phyloP scores from a whole-genome alignment of 371 early-diverging fungal genomes.

The Syncephalis plumigaleata region DNA sequence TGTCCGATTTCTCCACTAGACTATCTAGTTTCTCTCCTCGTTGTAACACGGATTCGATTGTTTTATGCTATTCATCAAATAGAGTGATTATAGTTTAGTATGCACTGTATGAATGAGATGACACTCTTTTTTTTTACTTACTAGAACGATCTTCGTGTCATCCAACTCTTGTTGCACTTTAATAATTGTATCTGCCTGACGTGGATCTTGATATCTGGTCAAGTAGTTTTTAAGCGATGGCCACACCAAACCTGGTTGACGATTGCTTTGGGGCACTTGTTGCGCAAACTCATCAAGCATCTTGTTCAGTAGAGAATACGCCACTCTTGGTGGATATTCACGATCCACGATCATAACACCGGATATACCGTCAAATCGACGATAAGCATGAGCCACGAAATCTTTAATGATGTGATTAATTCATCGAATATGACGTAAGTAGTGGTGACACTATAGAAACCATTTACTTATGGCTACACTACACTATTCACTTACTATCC shows the following conservation, averaged over 20 bases:
- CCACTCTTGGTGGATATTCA: constrained; percentile 86
- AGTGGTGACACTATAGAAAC: no score
- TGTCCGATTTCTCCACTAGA: constrained; percentile 84
- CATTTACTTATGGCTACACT: no score
- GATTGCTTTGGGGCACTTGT: constrained; percentile 32
- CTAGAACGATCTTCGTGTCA: constrained; percentile 92
- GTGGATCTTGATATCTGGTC: constrained; percentile 78
- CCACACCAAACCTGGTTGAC: constrained; percentile 33
- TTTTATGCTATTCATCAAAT: constrained; percentile 58
- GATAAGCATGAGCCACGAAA: constrained; percentile 69
- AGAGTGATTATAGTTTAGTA: no score
- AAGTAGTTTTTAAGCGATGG: constrained; percentile 60
- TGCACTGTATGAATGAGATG: background rate
- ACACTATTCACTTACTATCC: constrained; percentile 36
- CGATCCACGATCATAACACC: constrained; percentile 71
- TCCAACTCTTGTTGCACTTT: constrained; percentile 95
- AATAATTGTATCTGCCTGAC: constrained; percentile 85
- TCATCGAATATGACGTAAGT: background rate
- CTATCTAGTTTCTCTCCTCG: constrained; percentile 95
- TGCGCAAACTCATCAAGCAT: constrained; percentile 73
- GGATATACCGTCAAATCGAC: constrained; percentile 50
- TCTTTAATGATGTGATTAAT: constrained; percentile 18
- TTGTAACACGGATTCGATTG: constrained; percentile 89
- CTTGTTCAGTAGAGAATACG: constrained; percentile 72
- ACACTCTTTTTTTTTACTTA: constrained; percentile 10